A percentile compares a stretch with the other conserved stretches of the same genome.
Evolutionary conservation across 2,329 filamentous ascomycete genomes (phyloP).

Genomic region (Ophidiomyces ophidiicola): DNA sequence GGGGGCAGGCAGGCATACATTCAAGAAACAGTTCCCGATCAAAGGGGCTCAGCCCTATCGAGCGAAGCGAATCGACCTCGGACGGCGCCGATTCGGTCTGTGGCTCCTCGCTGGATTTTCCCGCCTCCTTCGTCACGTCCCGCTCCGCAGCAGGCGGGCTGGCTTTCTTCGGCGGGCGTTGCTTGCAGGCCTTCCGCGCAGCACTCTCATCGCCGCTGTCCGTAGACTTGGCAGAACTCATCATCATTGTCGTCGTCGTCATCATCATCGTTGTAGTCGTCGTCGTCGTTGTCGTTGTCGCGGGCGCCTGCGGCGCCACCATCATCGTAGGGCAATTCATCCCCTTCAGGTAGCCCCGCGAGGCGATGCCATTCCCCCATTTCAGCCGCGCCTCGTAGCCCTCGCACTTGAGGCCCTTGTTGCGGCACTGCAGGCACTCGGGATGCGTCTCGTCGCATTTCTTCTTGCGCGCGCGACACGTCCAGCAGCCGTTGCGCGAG

Average conservation of each 20-base stretch:
- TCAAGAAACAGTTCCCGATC: slow-evolving; percentile 13
- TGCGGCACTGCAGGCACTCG: slow-evolving; percentile 12
- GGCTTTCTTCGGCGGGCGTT: background rate
- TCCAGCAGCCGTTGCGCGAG: slow-evolving; percentile 15
- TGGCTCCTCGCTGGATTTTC: background rate
- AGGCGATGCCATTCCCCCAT: slow-evolving; percentile 14
- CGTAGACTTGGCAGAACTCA: background rate
- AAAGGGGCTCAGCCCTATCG: slow-evolving; percentile 6
- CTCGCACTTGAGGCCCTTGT: slow-evolving; percentile 12
- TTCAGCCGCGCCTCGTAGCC: slow-evolving; percentile 14
- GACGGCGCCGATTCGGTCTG: background rate
- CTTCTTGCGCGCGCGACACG: slow-evolving; percentile 14
- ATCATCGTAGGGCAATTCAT: slow-evolving; percentile 9
- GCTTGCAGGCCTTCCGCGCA: background rate
- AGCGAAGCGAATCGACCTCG: background rate
- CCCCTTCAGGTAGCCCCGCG: slow-evolving; percentile 13
- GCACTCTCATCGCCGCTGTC: background rate
- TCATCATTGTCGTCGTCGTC: background rate
- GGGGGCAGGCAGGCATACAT: slow-evolving; percentile 7
- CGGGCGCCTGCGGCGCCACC: background rate
- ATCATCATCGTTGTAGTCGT: background rate
- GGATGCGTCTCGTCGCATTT: slow-evolving; percentile 15
- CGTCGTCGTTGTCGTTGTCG: background rate
- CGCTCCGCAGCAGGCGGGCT: background rate
- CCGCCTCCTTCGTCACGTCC: background rate